phyloP scores from a whole-genome alignment of 1,284 basidiomycete genomes.

The Cutaneotrichosporon sp. region DNA sequence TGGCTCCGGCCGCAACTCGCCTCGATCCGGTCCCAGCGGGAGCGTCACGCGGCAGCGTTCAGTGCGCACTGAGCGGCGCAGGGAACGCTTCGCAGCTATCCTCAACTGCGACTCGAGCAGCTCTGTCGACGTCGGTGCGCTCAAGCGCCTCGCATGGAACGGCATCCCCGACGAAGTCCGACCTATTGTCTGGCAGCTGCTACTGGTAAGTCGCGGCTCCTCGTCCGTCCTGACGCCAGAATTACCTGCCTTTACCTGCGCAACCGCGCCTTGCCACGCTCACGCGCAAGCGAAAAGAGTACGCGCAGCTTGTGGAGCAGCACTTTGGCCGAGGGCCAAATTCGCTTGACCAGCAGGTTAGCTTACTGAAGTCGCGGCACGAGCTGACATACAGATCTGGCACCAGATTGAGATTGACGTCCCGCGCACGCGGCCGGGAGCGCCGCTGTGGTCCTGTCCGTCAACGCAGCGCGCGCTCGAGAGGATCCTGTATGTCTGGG shows the following conservation, averaged over 20 bases:
- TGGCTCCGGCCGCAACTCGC: constrained; percentile 1
- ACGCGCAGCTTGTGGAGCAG: constrained; percentile 78
- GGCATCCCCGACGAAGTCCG: constrained; percentile 84
- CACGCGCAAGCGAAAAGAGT: constrained; percentile 85
- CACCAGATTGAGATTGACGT: constrained; percentile 98
- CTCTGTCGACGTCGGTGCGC: constrained; percentile 50
- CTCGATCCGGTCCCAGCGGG: constrained; percentile 1
- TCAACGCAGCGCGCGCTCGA: constrained; percentile 86
- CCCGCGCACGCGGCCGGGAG: constrained; percentile 86
- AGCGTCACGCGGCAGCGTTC: constrained; percentile 59
- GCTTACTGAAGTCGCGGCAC: background rate
- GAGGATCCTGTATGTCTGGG: constrained; percentile 93
- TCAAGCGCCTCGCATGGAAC: constrained; percentile 90
- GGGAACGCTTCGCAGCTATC: constrained; percentile 43
- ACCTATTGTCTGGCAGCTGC: constrained; percentile 88
- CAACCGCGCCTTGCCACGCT: constrained; percentile 72
- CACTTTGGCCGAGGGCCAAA: constrained; percentile 82
- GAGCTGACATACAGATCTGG: constrained; percentile 62
- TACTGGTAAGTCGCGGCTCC: constrained; percentile 61
- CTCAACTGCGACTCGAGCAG: constrained; percentile 33
- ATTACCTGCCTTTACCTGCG: constrained; percentile 82
- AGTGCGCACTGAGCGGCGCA: constrained; percentile 48
- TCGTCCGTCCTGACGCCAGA: constrained; percentile 52
- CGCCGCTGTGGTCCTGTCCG: constrained; percentile 79
- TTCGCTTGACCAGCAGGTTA: constrained; percentile 67